Conservation (phyloP, 306 rosid species). For the Pyrus communis region DNA sequence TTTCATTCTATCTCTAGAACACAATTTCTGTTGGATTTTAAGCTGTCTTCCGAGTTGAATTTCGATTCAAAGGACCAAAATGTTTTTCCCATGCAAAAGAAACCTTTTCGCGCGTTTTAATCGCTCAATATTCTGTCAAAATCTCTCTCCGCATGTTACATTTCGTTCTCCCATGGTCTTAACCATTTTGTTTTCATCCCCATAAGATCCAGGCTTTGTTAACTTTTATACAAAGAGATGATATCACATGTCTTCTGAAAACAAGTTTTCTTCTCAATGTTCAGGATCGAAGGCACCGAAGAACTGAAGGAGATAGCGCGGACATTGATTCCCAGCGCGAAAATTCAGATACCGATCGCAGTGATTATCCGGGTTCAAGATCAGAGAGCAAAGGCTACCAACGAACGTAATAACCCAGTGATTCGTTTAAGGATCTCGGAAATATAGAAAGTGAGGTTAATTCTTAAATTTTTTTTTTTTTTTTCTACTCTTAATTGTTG, state of each 20-base stretch:
- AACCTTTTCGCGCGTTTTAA: background rate
- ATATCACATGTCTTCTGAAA: background rate
- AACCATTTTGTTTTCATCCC: background rate
- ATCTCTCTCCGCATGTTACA: background rate
- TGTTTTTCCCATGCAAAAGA: background rate
- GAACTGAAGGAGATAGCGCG: conserved; percentile 54
- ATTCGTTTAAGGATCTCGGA: conserved; percentile 29
- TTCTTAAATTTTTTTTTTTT: conserved; percentile 12
- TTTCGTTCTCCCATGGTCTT: background rate
- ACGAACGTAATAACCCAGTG: conserved; percentile 17
- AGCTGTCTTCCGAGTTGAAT: background rate
- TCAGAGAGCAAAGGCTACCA: conserved; percentile 49
- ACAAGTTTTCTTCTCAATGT: conserved; percentile 1
- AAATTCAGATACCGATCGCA: conserved; percentile 66
- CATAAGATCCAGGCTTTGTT: background rate
- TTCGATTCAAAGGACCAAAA: background rate
- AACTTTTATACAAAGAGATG: background rate
- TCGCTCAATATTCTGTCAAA: background rate
- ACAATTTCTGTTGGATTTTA: background rate
- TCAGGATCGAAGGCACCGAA: conserved; percentile 82
- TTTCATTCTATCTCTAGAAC: background rate
- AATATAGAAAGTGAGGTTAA: conserved; percentile 33
- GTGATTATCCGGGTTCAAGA: conserved; percentile 57
- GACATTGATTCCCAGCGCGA: conserved; percentile 75
- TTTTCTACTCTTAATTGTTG: conserved; percentile 28